Conservation (phyloP, 768 basidiomycete genomes). For the Lactarius deliciosus region DNA sequence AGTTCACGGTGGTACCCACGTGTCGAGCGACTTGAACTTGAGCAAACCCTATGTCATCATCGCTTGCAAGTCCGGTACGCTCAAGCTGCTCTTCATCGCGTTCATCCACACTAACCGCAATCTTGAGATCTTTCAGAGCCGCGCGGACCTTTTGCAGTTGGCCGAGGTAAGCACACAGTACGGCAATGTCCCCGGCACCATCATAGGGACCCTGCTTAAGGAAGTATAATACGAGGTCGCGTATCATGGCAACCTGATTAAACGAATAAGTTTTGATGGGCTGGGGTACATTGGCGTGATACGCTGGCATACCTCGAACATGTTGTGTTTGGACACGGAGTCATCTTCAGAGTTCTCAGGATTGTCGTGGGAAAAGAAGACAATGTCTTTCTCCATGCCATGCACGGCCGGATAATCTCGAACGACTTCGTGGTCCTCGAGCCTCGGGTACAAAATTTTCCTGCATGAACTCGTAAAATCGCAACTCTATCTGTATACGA, state of each 20-base stretch:
- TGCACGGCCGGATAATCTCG: conserved; percentile 51
- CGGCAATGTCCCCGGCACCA: too few species aligned
- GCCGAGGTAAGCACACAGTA: too few species aligned
- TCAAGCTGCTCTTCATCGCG: too few species aligned
- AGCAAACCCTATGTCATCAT: too few species aligned
- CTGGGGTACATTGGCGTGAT: not conserved
- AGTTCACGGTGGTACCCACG: too few species aligned
- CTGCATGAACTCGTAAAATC: conserved; percentile 34
- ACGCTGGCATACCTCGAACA: conserved; percentile 54
- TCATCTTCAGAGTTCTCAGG: conserved; percentile 61
- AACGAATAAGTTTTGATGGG: not conserved
- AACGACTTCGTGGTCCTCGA: conserved; percentile 59
- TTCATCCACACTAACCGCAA: too few species aligned
- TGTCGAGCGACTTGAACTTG: too few species aligned
- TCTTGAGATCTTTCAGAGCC: too few species aligned
- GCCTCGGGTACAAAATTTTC: conserved; percentile 57
- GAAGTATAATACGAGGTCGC: too few species aligned
- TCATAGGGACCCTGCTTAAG: too few species aligned
- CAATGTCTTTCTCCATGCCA: conserved; percentile 63
- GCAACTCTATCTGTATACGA: conserved; percentile 1
- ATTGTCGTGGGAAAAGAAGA: conserved; percentile 64
- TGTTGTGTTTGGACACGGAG: conserved; percentile 62
- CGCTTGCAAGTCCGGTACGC: too few species aligned
- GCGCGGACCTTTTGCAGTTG: too few species aligned
- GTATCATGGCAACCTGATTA: not conserved